Base-by-base conservation (phyloP, 257 asterid genomes). In the Forsythia viridissima region DNA sequence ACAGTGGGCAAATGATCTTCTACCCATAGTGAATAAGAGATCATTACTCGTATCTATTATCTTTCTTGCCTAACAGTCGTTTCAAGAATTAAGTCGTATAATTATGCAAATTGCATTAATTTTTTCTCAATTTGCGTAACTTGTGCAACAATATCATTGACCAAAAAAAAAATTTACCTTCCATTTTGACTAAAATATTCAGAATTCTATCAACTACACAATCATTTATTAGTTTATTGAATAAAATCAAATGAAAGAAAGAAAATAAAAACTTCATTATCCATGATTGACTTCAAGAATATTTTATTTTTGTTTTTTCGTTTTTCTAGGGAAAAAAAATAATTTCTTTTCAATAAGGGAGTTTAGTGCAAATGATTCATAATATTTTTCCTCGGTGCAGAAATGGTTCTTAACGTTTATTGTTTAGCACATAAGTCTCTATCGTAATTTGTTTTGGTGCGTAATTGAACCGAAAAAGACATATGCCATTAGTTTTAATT, bases 301-400 rank as follows among this genome's bases (percentile, higher is more conserved):
- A 0, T 44, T 12, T 4, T 46, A 46, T 12, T 12, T 4, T 12
- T 46, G 6, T 46, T 11, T 46, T 46, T 46, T 13, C 61, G 73
- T 83, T 86, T 12, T 46, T 3, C 85, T 92, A 88, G 84, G 46
- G 80, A 63, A 83, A 88, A 91, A 90, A 89, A 30, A 30, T 30
- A 30, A 30, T 30, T 30, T 30, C 34, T 30, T 30, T 30, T 30
- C 34, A 30, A 30, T 30, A 30, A 30, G 34, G 34, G 34, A 30
- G 2, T 30, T 30, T 30, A 30, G 34, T 30, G 34, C 34, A 30
- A 30, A 30, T 30, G 34, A 1, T 30, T 1, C 34, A 30, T 30
- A 30, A 30, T 1, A 1, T 30, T 30, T 30, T 30, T 30, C 1
- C 34, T 30, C 0, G 2, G 34, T 30, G 34, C 34, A 30, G 1